A percentile compares a stretch with the other conserved stretches of the same genome.
Conservation (phyloP, 2,329 filamentous ascomycete species). For the Truncatella angustata region DNA sequence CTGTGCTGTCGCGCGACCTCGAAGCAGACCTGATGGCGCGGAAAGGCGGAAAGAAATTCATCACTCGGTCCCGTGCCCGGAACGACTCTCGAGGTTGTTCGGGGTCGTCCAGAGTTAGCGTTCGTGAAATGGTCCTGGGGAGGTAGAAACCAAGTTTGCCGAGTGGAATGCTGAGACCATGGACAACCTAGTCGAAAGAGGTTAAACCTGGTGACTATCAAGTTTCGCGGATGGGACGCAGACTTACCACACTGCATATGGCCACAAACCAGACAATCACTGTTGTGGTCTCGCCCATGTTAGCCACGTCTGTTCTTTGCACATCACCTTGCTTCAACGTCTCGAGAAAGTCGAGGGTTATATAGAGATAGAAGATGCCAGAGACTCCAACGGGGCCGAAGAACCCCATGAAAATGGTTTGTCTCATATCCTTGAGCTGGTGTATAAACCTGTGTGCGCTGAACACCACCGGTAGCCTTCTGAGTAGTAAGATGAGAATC, state of each 20-base stretch:
- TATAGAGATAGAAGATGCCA: conserved; percentile 85
- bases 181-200: conserved; percentile 61
- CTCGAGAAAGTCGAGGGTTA: conserved; percentile 72
- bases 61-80: conserved; percentile 28
- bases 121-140: conserved; percentile 60
- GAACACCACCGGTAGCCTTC: conserved; percentile 75
- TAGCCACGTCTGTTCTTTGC: conserved; percentile 62
- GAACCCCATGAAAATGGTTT: conserved; percentile 86
- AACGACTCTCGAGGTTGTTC: conserved; percentile 23
- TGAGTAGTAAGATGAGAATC: conserved; percentile 71
- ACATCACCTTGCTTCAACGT: conserved; percentile 56
- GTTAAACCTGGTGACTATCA: not conserved
- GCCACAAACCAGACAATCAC: conserved; percentile 84
- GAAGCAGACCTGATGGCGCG: conserved; percentile 13
- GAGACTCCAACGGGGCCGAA: conserved; percentile 92
- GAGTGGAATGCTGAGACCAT: conserved; percentile 78
- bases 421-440: conserved; percentile 71
- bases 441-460: conserved; percentile 72
- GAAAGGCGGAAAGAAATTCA: conserved; percentile 19
- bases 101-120: conserved; percentile 31
- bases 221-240: not conserved
- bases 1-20: conserved; percentile 3
- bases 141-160: conserved; percentile 65
- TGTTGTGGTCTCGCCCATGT: conserved; percentile 63
- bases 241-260: conserved; percentile 76